Evolutionary conservation across 495 filamentous ascomycete genomes (phyloP).

Genomic region (Hyaloscypha variabilis): DNA sequence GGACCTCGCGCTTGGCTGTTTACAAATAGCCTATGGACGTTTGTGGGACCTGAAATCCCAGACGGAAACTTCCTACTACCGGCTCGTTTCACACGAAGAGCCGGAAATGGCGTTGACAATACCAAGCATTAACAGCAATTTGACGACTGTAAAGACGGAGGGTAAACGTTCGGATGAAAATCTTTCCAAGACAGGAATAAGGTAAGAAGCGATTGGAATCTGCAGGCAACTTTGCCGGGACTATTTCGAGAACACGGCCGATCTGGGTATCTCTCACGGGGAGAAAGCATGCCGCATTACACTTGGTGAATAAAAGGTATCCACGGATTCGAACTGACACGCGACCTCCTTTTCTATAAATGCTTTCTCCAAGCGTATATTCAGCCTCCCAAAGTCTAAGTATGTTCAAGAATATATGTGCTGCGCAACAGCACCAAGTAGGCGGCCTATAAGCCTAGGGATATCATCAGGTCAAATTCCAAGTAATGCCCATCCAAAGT

Average conservation of each 20-base stretch:
- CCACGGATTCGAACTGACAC: not conserved
- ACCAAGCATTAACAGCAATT: not conserved
- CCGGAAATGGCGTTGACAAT: not conserved
- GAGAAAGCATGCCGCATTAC: not conserved
- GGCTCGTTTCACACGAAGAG: not conserved
- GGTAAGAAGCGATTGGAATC: not conserved
- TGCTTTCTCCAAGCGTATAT: not conserved
- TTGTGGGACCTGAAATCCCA: no score
- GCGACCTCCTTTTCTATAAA: not conserved
- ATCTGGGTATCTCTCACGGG: not conserved
- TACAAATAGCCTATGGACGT: no score
- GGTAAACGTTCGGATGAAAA: not conserved
- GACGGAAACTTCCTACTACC: not conserved
- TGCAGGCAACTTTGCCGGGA: not conserved
- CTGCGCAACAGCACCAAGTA: not conserved
- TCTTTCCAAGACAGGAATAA: not conserved
- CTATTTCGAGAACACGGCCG: not conserved
- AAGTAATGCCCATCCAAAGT: not conserved
- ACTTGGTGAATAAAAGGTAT: not conserved
- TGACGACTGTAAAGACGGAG: not conserved
- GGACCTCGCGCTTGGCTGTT: no score
- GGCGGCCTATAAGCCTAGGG: not conserved
- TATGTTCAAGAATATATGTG: not conserved
- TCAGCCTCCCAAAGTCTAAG: not conserved
- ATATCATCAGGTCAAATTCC: not conserved